Percentiles rank a stretch among this genome's conserved stretches.
phyloP scores from a whole-genome alignment of 140 eudicot genomes.

The Stevia rebaudiana region DNA sequence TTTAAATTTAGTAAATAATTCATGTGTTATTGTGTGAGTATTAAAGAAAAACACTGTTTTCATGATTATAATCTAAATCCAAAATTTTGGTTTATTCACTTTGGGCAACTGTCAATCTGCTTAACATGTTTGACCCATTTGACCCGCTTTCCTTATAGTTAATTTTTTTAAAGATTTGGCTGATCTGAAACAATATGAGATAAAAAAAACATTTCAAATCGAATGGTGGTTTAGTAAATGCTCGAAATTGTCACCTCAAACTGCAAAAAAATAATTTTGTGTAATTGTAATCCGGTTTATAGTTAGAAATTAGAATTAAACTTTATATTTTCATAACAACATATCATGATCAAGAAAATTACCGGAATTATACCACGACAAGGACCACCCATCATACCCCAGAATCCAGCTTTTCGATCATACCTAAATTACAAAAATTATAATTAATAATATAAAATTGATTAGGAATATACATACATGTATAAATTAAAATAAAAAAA shows the following conservation, averaged over 20 bases:
- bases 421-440: constrained; percentile 49
- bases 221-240: no score
- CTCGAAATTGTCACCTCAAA: no score
- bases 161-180: not conserved
- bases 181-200: not conserved
- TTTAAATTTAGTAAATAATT: not conserved
- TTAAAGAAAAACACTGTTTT: not conserved
- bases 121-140: not conserved
- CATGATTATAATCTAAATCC: not conserved
- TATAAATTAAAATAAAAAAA: constrained; percentile 1
- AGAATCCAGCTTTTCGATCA: constrained; percentile 88
- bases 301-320: constrained; percentile 4
- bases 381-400: constrained; percentile 96
- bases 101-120: not conserved
- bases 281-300: not conserved
- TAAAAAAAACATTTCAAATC: not conserved
- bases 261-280: not conserved
- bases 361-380: constrained; percentile 97
- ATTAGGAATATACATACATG: not conserved
- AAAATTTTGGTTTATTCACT: no score
- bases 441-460: not conserved
- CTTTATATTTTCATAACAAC: not conserved
- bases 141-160: not conserved
- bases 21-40: not conserved
- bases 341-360: constrained; percentile 22